Base-by-base conservation (phyloP, 2,329 filamentous ascomycete species). In the Geosmithia putterillii region DNA sequence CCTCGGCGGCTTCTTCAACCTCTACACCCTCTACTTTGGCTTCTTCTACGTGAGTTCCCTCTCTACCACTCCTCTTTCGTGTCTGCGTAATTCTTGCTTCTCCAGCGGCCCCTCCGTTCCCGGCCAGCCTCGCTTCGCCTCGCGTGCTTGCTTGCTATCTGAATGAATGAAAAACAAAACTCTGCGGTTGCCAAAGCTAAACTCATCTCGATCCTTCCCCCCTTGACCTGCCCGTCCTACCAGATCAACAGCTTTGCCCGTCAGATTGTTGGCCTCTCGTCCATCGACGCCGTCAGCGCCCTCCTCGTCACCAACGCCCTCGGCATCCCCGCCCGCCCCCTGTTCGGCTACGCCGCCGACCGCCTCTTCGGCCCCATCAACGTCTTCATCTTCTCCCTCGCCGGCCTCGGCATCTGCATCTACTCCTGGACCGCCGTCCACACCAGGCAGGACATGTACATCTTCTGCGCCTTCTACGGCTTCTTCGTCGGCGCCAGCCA, bases 271-370 rank as follows among this genome's bases (percentile, higher is more conserved):
- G 57, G 60, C 39, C 64, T 77, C 44, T 62, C 65, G 15, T 67
- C 72, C 28, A 59, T 61, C 5, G 64, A 71, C 6, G 70, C 71
- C 2, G 67, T 78, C 46, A 67, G 67, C 21, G 59, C 81, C 2
- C 63, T 81, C 1, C 61, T 82, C 39, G 66, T 79, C 17, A 65
- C 71, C 14, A 79, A 80, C 47, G 73, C 66, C 8, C 59, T 76
- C 15, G 75, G 76, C 1, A 64, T 80, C 3, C 54, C 73, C 1
- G 65, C 69, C n/a, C 73, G 77, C 1, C 56, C 76, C 1, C 48
- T 77, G 1, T 67, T 71, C 0, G 70, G 69, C 12, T 67, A 66
- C 46, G 51, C 80, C 6, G 74, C 74, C 0, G 74, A 80, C 53
- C 60, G 48, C 46, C 50, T 58, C 42, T 57, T 73, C 3, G 77